A percentile compares a stretch with the other conserved stretches of the same genome.
Conservation (phyloP, 2,329 filamentous ascomycete species). For the Fusarium floridanum region DNA sequence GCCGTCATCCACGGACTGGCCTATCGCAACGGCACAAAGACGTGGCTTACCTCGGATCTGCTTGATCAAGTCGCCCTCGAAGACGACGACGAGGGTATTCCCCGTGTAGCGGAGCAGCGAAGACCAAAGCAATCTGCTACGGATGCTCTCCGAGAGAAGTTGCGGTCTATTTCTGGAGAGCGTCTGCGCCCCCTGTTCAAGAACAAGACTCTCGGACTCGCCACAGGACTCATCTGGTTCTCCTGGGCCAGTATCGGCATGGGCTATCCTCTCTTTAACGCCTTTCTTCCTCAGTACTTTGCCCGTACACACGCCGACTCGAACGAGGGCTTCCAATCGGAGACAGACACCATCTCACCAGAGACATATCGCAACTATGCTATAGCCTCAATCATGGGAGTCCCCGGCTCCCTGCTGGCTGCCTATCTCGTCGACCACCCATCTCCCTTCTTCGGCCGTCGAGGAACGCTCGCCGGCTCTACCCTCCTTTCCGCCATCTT, state of each 20-base stretch:
- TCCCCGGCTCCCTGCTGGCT: conserved; percentile 82
- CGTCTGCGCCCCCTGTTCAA: conserved; percentile 76
- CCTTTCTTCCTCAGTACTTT: conserved; percentile 90
- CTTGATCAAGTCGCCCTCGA: conserved; percentile 67
- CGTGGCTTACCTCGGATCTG: conserved; percentile 81
- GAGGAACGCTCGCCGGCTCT: conserved; percentile 77
- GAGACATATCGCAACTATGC: conserved; percentile 83
- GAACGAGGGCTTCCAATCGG: conserved; percentile 45
- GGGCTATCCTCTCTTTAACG: conserved; percentile 90
- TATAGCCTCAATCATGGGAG: conserved; percentile 81
- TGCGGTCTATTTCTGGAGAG: conserved; percentile 75
- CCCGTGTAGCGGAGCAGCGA: conserved; percentile 28
- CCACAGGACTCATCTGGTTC: conserved; percentile 76
- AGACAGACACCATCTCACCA: conserved; percentile 56
- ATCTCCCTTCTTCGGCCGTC: conserved; percentile 74
- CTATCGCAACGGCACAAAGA: conserved; percentile 75
- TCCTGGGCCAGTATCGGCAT: conserved; percentile 87
- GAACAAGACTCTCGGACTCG: conserved; percentile 63
- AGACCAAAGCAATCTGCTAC: conserved; percentile 41
- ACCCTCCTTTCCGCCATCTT: conserved; percentile 77
- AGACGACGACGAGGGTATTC: conserved; percentile 50
- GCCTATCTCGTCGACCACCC: conserved; percentile 77
- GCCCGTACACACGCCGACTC: conserved; percentile 64
- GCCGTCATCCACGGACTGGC: conserved; percentile 85
- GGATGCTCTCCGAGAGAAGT: conserved; percentile 66